phyloP scores from a whole-genome alignment of 768 basidiomycete genomes.

The Mycena vitilis region DNA sequence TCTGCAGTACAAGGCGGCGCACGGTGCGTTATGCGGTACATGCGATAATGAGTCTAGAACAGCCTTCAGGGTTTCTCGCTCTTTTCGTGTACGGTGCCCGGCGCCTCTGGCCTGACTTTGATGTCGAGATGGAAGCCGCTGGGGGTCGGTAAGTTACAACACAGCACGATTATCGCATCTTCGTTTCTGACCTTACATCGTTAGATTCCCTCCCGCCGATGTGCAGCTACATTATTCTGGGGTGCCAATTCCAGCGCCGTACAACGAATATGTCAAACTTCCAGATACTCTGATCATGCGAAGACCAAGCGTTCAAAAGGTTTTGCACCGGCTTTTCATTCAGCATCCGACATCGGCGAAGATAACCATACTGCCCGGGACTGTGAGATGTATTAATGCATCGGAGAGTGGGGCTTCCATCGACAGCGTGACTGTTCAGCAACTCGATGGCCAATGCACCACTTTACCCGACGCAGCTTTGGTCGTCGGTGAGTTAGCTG shows the following conservation, averaged over 20 bases:
- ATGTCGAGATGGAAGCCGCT: not conserved
- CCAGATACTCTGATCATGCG: not conserved
- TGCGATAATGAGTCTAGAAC: no score
- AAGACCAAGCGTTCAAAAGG: not conserved
- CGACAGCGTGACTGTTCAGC: not conserved
- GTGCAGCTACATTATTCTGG: not conserved
- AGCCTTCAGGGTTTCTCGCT: conserved; percentile 2
- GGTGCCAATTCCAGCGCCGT: not conserved
- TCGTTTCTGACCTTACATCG: not conserved
- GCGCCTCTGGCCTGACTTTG: conserved; percentile 13
- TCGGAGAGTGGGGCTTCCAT: not conserved
- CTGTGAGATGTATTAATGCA: not conserved
- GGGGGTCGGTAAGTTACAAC: conserved; percentile 48
- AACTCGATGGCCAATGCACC: not conserved
- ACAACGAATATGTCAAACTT: not conserved
- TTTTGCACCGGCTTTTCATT: not conserved
- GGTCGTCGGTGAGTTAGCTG: not conserved
- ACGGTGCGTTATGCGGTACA: not conserved
- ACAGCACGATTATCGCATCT: no score
- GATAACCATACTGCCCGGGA: not conserved
- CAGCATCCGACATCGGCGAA: not conserved
- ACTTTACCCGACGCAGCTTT: not conserved
- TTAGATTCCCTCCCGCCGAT: not conserved
- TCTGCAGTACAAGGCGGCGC: not conserved
- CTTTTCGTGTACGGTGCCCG: conserved; percentile 14